Evolutionary conservation across 331 rosid genomes (phyloP).

Genomic region (Malus hybrid): DNA sequence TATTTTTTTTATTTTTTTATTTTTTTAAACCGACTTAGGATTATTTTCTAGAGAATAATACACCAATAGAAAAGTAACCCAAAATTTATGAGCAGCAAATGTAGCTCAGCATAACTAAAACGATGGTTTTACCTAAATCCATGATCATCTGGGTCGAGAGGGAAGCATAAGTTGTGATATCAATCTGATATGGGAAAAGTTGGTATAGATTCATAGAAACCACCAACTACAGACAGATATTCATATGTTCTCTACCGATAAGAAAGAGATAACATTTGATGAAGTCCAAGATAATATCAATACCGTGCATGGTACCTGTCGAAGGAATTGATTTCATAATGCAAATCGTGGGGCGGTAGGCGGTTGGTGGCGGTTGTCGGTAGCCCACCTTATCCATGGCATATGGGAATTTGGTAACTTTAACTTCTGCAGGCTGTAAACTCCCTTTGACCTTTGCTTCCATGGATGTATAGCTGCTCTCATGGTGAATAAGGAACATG

Average conservation of each 20-base stretch:
- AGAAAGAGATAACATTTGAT: neutral
- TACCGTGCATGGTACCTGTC: neutral
- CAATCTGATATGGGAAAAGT: neutral
- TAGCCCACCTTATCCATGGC: conserved; percentile 7
- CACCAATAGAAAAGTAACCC: too few relatives aligned
- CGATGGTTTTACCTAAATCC: too few relatives aligned
- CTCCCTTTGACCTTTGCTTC: neutral
- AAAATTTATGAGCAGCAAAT: too few relatives aligned
- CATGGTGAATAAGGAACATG: too few relatives aligned
- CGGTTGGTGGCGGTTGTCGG: neutral
- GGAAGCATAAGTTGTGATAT: neutral
- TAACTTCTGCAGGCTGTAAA: neutral
- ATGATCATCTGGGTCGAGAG: too few relatives aligned
- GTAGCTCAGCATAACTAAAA: too few relatives aligned
- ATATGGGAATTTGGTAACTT: neutral
- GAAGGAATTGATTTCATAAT: neutral
- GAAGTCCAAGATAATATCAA: neutral
- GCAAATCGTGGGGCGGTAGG: neutral
- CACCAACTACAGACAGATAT: neutral
- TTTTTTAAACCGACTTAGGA: too few relatives aligned
- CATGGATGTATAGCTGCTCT: too few relatives aligned
- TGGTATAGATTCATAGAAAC: neutral
- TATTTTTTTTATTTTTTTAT: too few relatives aligned
- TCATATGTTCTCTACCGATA: neutral
- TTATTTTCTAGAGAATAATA: too few relatives aligned